Evolutionary conservation across 1,284 basidiomycete species (phyloP), one percentile per base, ranked within the genome.

Genomic region (Pholiota adiposa): DNA sequence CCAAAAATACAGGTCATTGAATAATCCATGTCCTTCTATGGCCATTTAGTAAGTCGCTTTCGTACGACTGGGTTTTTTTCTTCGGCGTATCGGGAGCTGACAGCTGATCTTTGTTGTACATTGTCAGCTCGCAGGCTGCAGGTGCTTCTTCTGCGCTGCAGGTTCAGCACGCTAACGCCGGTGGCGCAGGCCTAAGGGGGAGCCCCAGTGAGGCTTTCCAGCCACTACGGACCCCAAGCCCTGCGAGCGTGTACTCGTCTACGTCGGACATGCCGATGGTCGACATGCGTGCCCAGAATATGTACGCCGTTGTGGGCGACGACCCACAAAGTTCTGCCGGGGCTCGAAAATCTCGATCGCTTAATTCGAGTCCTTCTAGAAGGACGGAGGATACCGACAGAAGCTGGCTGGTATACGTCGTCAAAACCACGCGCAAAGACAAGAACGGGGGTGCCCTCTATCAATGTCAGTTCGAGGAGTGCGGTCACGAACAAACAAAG

Each of bases 401-500:
- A 18, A 40, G 16, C 25, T 51, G 46, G 55, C 53, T 65, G 51
- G 54, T 55, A 0, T 63, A 64, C 38, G 61, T 60, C n/a, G 59
- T 56, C 21, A 62, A 63, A 25, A 51, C 56, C 27, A 55, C 53
- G 34, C 52, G 54, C 21, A 40, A 60, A 18, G 55, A 60, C 21
- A 58, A 59, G 27, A 54, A 52, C 29, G 64, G 64, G 4, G 51
- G 53, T 36, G 50, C 57, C 6, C 36, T 64, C 41, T 66, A 43
- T 33, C 60, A 60, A 18, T 64, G 59, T 38, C 54, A 55, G 46
- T 65, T 52, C 29, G 55, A 58, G 40, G 60, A 64, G 27, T 50
- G 53, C 21, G 36, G 43, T 14, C 40, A 58, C 41, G 51, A 44
- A 21, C 56, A 50, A 14, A 27, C 50, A 27, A 87, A 86, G 68